Percentiles rank a stretch among this genome's conserved stretches.
Conservation (phyloP, 2,329 filamentous ascomycete genomes). For the Phialemonium atrogriseum region DNA sequence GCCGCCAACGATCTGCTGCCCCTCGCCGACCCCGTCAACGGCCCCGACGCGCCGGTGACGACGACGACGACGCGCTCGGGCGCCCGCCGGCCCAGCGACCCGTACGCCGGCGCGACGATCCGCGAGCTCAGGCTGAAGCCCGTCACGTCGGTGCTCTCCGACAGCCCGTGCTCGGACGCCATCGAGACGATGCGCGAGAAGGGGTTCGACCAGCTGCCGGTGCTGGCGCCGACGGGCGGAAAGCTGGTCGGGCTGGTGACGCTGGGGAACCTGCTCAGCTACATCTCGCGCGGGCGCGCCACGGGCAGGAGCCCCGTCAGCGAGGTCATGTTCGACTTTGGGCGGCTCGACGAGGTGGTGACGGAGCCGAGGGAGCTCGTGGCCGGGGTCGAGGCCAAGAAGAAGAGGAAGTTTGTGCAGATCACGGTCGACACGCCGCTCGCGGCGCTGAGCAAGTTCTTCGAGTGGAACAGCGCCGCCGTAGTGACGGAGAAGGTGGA, state of each 20-base stretch:
- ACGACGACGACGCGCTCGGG: conserved; percentile 25
- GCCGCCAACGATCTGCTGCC: conserved; percentile 89
- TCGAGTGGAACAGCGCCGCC: conserved; percentile 96
- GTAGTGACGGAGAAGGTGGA: conserved; percentile 74
- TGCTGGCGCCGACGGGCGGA: conserved; percentile 59
- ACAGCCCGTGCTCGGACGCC: conserved; percentile 70
- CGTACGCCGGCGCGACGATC: conserved; percentile 73
- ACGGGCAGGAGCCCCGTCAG: conserved; percentile 64
- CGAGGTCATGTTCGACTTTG: conserved; percentile 96
- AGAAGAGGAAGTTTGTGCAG: conserved; percentile 76
- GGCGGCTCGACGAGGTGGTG: conserved; percentile 76
- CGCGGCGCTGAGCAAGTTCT: conserved; percentile 77
- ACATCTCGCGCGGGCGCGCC: conserved; percentile 77
- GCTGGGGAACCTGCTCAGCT: conserved; percentile 86
- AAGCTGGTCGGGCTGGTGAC: conserved; percentile 88
- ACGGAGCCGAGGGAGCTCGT: conserved; percentile 71
- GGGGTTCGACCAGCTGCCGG: conserved; percentile 94
- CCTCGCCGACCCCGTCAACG: conserved; percentile 33
- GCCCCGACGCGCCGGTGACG: conserved; percentile 40
- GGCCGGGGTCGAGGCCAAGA: conserved; percentile 30
- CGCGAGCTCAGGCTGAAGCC: conserved; percentile 82
- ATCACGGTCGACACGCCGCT: conserved; percentile 88
- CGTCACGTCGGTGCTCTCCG: conserved; percentile 72
- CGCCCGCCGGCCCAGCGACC: conserved; percentile 42
- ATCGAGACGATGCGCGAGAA: conserved; percentile 98